Evolutionary conservation across 2,329 filamentous ascomycete genomes (phyloP).

Genomic region (Colletotrichum gloeosporioides): DNA sequence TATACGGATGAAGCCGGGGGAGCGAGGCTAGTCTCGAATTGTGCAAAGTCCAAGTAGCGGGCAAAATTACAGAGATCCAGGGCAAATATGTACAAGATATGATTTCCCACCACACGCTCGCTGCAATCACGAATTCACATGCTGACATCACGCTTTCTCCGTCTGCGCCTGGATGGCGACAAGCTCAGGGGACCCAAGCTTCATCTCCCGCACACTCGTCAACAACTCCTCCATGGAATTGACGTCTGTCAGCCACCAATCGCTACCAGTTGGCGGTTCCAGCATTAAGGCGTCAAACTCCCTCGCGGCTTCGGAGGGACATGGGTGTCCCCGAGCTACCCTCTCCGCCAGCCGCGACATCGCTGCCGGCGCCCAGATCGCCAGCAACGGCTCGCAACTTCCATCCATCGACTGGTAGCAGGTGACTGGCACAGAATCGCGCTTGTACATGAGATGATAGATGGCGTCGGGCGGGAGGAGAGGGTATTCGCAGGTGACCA

Average conservation of each 20-base stretch:
- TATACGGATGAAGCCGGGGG: not conserved
- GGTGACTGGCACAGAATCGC: slow-evolving; percentile 30
- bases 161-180: not conserved
- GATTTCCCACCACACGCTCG: not conserved
- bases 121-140: not conserved
- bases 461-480: slow-evolving; percentile 31
- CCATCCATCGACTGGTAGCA: slow-evolving; percentile 36
- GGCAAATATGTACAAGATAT: not conserved
- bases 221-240: slow-evolving; percentile 13
- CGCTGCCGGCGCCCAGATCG: slow-evolving; percentile 37
- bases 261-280: not conserved
- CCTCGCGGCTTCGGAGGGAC: not conserved
- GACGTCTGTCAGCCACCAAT: slow-evolving; percentile 16
- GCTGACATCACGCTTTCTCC: not conserved
- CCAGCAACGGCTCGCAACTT: slow-evolving; percentile 38
- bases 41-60: not conserved
- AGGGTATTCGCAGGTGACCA: slow-evolving; percentile 38
- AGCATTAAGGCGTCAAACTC: slow-evolving; percentile 3
- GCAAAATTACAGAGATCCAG: not conserved
- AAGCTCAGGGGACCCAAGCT: not conserved
- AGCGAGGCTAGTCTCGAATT: not conserved
- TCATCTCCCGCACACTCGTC: not conserved
- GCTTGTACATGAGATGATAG: slow-evolving; percentile 28
- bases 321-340: slow-evolving; percentile 16
- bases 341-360: slow-evolving; percentile 27